Base-by-base conservation (phyloP, 495 filamentous ascomycete genomes). In the Neurospora intermedia region DNA sequence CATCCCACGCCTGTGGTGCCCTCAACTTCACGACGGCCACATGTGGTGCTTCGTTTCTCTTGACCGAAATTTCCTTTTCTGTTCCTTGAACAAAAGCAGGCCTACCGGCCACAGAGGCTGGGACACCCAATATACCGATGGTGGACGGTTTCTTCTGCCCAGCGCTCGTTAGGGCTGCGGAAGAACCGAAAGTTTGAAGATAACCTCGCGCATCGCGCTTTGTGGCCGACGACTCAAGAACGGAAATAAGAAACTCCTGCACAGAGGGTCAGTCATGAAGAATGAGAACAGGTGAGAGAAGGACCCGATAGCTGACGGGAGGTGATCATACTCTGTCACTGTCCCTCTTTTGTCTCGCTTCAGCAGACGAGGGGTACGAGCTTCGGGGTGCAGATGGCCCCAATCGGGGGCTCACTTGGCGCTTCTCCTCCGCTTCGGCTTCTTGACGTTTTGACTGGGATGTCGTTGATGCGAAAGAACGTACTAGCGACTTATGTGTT, bases 161-260 rank as follows among this genome's bases (percentile, higher is more conserved):
- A 66, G 54, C 15, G 27, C 54, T 2, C 35, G 16, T 4, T 23
- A 40, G 31, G 41, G 35, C 45, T 43, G 38, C 69, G 3, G 71
- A 71, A 66, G 87, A 86, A 54, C 89, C 89, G 80, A 96, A 93
- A 43, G 90, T 92, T 72, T 93, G 89, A 10, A 98, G 84, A 77
- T 97, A 98, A 10, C 91, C 89, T 80, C 91, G 93, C 62, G 94
- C 95, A 81, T 98, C 94, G 71, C 94, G 90, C 81, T 93, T 95
- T 1, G 95, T 97, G 2, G 94, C 90, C 6, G 93, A 91, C 15
- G 94, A 93, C 76, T 88, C 91, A 27, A 98, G 84, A 8, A 97
- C 86, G 39, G 92, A 94, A 11, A 95, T 85, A 75, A 94, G 91
- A 75, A 96, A 90, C 81, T 95, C 92, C 93, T 96, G 59, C 54